Evolutionary conservation across 169 alveolate species (phyloP).

Genomic region (Eimeria necatrix): DNA sequence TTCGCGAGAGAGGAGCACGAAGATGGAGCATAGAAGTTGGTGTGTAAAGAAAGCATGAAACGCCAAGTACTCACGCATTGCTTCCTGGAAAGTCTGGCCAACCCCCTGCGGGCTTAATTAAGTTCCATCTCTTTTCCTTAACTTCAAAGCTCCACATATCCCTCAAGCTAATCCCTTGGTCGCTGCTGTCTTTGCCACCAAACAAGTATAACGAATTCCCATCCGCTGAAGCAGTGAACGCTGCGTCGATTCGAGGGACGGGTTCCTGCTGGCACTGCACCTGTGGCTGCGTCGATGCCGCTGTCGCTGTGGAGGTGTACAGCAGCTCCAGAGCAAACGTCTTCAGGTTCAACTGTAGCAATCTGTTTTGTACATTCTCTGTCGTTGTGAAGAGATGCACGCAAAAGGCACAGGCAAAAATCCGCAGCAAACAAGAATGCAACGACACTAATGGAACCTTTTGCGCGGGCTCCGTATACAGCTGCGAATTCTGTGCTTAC

Average conservation of each 20-base stretch:
- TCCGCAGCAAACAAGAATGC: not conserved
- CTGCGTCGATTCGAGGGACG: not conserved
- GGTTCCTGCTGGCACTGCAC: not conserved
- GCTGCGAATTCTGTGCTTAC: not conserved
- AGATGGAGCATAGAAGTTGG: not conserved
- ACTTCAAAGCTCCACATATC: not conserved
- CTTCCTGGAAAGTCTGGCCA: not conserved
- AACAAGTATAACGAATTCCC: not conserved
- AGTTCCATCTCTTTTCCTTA: not conserved
- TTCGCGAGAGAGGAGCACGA: not conserved
- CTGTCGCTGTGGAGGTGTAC: not conserved
- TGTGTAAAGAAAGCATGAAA: too few relatives aligned
- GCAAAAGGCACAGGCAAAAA: not conserved
- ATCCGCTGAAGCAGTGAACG: not conserved
- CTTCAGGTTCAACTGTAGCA: not conserved
- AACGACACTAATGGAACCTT: not conserved
- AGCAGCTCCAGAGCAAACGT: not conserved
- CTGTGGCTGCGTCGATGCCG: not conserved
- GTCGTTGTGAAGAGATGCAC: not conserved
- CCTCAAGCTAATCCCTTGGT: not conserved
- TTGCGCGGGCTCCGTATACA: not conserved
- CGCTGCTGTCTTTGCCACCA: constrained; percentile 2
- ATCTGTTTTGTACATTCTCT: not conserved
- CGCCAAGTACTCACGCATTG: not conserved
- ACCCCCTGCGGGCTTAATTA: not conserved